Conservation (phyloP, 805 yeast genomes). For the Metschnikowia gelsemii region DNA sequence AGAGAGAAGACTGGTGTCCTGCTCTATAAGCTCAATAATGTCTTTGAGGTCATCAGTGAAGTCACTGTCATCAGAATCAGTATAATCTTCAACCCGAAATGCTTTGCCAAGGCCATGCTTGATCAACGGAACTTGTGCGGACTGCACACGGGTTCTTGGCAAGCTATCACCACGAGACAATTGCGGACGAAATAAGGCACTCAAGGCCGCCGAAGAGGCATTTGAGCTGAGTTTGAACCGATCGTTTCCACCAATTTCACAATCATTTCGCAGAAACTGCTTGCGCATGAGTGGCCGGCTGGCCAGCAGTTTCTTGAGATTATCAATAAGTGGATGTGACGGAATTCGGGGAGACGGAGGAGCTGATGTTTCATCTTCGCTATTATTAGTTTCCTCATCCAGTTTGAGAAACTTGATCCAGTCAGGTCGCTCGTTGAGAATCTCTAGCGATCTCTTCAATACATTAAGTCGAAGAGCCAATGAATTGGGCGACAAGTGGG, state of each 20-base stretch:
- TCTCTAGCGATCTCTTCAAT: slow-evolving; percentile 72
- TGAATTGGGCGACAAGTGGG: slow-evolving; percentile 78
- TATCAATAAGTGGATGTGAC: slow-evolving; percentile 9
- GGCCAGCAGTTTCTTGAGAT: slow-evolving; percentile 2
- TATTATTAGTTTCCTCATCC: slow-evolving; percentile 10
- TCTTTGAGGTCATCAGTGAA: slow-evolving; percentile 47
- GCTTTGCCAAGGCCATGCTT: neutral
- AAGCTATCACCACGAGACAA: slow-evolving; percentile 38
- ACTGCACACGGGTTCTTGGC: slow-evolving; percentile 22
- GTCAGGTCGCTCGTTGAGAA: slow-evolving; percentile 63
- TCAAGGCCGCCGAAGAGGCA: slow-evolving; percentile 49
- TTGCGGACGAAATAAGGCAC: slow-evolving; percentile 43
- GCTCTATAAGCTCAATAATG: slow-evolving; percentile 49
- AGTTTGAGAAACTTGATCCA: slow-evolving; percentile 28
- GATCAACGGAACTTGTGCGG: neutral
- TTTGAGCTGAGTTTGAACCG: slow-evolving; percentile 36
- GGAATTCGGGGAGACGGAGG: slow-evolving; percentile 7
- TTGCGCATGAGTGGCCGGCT: slow-evolving; percentile 4
- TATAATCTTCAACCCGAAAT: neutral
- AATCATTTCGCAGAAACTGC: slow-evolving; percentile 13
- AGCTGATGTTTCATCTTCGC: slow-evolving; percentile 12
- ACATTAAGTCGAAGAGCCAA: slow-evolving; percentile 73
- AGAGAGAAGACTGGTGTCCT: slow-evolving; percentile 30
- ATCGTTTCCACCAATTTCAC: slow-evolving; percentile 15
- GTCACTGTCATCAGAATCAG: slow-evolving; percentile 17